Evolutionary conservation across 2,329 filamentous ascomycete species (phyloP), one percentile per base, ranked within the genome.

Genomic region (Cladobotryum mycophilum): DNA sequence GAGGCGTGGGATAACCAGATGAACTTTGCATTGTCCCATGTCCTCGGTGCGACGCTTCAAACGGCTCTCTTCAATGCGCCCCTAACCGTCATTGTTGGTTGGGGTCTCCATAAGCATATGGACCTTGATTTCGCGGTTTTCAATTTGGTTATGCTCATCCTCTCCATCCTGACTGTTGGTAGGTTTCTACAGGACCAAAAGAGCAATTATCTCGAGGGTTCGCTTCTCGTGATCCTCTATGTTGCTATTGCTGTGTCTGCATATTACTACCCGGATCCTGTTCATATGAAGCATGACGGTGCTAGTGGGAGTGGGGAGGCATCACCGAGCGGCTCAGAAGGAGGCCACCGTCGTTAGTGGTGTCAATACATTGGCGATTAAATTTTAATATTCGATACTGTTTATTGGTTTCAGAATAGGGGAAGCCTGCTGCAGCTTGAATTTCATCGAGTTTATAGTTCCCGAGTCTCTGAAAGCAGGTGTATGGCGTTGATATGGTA

Each of bases 21-120:
- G 76, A 93, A 93, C 71, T 85, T 91, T 67, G 88, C 89, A 0
- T 76, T 93, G 22, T 86, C 88, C 41, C 89, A 96, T 65, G 88
- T 93, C 48, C 81, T 96, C 40, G 89, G 89, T 43, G 85, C 89
- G 2, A 92, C 88, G 1, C 85, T 96, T 52, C 91, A 96, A 69
- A 96, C 91, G 0, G 89, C 90, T 1, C 78, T 96, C 33, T 82
- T 96, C 63, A 96, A 95, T 64, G 89, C 85, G 0, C 90, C 91
- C 0, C 77, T 96, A 4, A 84, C 89, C 7, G 82, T 95, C 34
- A 76, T 96, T 36, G 85, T 95, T 45, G 88, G 86, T 41, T 96
- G 91, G 90, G 85, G 86, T 18, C 69, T 90, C 35, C 69, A 70
- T 51, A 82, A 82, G 59, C 62, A 74, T 5, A 88, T 96, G 80